These are phyloP conservation scores for Kwoniella heveanensis DNA, from an alignment of 768 basidiomycete species.

Conservation along the genomic window DNA sequence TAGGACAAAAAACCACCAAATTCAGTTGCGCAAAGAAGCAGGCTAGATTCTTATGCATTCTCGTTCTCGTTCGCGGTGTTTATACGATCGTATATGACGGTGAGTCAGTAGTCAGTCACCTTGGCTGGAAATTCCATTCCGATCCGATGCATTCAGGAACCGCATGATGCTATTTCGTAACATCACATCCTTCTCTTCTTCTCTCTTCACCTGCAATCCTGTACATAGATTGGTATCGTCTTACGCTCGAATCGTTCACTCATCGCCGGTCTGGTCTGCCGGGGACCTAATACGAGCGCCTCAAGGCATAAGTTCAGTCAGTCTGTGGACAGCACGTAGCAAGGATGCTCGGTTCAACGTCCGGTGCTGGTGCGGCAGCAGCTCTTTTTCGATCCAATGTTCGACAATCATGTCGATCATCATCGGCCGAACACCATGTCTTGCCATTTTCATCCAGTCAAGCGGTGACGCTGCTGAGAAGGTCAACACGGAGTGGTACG, in stretches of 20 bases:
- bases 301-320: neutral
- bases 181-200: neutral
- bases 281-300: too few species aligned
- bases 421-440: neutral
- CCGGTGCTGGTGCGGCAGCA: neutral
- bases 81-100: too few species aligned
- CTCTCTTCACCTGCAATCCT: neutral
- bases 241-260: too few species aligned
- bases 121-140: neutral
- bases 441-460: neutral
- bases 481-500: neutral
- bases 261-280: too few species aligned
- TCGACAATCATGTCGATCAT: neutral
- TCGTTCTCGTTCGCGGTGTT: too few species aligned
- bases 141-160: neutral
- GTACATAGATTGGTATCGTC: neutral
- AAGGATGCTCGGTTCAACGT: neutral
- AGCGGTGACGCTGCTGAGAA: neutral
- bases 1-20: too few species aligned
- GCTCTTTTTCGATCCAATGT: neutral
- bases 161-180: neutral
- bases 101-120: neutral
- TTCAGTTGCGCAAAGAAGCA: too few species aligned
- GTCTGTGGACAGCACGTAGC: neutral
- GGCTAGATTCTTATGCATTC: too few species aligned